A percentile compares a stretch with the other conserved stretches of the same genome.
Conservation (phyloP, 2,329 filamentous ascomycete species). For the Aureobasidium leucospermi region DNA sequence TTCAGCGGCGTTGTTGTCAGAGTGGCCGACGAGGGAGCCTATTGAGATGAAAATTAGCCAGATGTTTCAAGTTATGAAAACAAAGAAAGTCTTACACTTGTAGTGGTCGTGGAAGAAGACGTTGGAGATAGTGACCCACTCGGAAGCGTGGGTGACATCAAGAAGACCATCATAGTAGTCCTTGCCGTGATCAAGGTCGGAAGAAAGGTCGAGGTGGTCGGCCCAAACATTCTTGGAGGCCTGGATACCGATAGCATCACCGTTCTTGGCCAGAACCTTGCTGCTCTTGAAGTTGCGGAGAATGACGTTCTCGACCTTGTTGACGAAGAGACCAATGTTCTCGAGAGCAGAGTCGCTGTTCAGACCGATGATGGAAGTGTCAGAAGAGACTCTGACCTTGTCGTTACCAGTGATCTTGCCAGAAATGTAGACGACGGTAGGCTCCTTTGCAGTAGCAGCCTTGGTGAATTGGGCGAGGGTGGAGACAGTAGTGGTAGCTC, state of each 20-base stretch:
- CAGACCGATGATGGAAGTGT: slow-evolving; percentile 47
- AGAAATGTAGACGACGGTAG: slow-evolving; percentile 41
- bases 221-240: slow-evolving; percentile 51
- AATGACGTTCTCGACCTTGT: slow-evolving; percentile 47
- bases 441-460: slow-evolving; percentile 27
- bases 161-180: slow-evolving; percentile 64
- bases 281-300: slow-evolving; percentile 49
- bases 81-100: slow-evolving; percentile 42
- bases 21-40: slow-evolving; percentile 50
- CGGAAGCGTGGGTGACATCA: slow-evolving; percentile 56
- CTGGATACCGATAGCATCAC: slow-evolving; percentile 48
- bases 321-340: slow-evolving; percentile 43
- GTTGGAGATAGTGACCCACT: slow-evolving; percentile 50
- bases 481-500: slow-evolving; percentile 39
- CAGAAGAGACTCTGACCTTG: slow-evolving; percentile 40
- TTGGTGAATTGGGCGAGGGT: slow-evolving; percentile 35
- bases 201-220: slow-evolving; percentile 60
- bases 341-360: slow-evolving; percentile 36
- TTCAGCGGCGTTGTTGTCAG: slow-evolving; percentile 49
- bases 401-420: slow-evolving; percentile 38
- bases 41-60: background rate
- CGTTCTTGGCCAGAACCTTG: slow-evolving; percentile 40
- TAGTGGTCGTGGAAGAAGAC: slow-evolving; percentile 51
- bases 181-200: slow-evolving; percentile 53
- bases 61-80: background rate